Conservation (phyloP, 2,329 filamentous ascomycete species). For the Nemania sp. region DNA sequence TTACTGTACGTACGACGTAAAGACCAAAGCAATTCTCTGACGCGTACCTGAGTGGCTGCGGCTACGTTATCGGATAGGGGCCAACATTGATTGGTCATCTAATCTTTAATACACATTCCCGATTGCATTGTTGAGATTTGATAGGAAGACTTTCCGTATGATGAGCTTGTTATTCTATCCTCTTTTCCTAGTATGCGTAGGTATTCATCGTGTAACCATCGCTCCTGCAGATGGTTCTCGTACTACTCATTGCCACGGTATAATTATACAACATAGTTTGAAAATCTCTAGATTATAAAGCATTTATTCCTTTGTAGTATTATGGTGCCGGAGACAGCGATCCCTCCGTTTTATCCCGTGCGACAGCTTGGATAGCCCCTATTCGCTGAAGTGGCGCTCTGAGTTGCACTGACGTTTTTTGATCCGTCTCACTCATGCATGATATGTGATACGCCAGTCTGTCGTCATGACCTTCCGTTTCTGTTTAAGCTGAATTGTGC, state of each 20-base stretch:
- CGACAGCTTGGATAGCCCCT: no score
- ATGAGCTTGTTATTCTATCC: background rate
- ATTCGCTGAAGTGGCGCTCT: no score
- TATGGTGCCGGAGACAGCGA: no score
- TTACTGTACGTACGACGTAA: no score
- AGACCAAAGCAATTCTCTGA: no score
- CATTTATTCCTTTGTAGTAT: no score
- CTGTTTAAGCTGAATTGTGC: conserved; percentile 3
- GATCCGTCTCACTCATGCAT: background rate
- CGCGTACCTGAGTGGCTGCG: no score
- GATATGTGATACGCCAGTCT: background rate
- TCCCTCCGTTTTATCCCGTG: conserved; percentile 12
- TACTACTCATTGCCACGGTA: no score
- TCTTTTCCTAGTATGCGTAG: background rate
- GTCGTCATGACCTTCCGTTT: conserved; percentile 12
- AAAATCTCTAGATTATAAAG: no score
- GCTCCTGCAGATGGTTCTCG: no score
- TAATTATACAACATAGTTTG: no score
- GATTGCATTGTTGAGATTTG: background rate
- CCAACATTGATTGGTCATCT: background rate
- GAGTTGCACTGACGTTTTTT: background rate
- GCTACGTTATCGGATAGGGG: no score
- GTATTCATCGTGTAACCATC: background rate
- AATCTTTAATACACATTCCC: background rate
- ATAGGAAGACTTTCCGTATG: background rate